Conservation (phyloP, 306 rosid species). For the Mimosa pudica region DNA sequence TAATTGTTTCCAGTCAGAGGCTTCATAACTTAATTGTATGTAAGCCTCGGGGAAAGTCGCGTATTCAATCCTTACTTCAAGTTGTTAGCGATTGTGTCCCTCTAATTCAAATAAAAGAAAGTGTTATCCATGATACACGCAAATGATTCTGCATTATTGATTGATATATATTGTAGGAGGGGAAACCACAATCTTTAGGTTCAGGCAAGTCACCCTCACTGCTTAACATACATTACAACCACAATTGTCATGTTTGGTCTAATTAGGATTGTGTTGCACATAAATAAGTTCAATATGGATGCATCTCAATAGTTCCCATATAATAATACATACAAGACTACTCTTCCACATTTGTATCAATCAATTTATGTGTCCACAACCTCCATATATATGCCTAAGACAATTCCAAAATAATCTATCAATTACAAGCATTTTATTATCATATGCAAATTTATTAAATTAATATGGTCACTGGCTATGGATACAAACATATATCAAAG, state of each 20-base stretch:
- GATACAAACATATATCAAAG: not conserved
- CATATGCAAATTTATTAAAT: not conserved
- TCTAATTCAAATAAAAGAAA: too few relatives aligned
- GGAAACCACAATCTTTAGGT: conserved; percentile 47
- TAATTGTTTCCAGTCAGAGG: too few relatives aligned
- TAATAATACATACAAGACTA: not conserved
- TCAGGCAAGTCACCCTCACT: conserved; percentile 40
- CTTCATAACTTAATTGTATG: too few relatives aligned
- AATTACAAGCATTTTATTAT: not conserved
- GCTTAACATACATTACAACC: conserved; percentile 48
- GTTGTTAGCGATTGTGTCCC: too few relatives aligned
- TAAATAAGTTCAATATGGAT: conserved; percentile 53
- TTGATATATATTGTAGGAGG: not conserved
- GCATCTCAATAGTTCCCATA: conserved; percentile 33
- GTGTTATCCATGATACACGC: too few relatives aligned
- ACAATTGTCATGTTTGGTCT: conserved; percentile 52
- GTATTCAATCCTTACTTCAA: too few relatives aligned
- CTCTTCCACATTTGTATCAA: conserved; percentile 29
- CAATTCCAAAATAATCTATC: not conserved
- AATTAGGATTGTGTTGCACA: conserved; percentile 46
- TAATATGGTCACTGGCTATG: not conserved
- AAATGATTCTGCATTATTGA: not conserved
- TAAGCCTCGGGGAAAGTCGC: too few relatives aligned
- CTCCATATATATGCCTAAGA: conserved; percentile 26
- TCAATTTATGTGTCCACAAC: conserved; percentile 24